Evolutionary conservation across 2,329 filamentous ascomycete species (phyloP).

Genomic region (Apiospora pterosperma): DNA sequence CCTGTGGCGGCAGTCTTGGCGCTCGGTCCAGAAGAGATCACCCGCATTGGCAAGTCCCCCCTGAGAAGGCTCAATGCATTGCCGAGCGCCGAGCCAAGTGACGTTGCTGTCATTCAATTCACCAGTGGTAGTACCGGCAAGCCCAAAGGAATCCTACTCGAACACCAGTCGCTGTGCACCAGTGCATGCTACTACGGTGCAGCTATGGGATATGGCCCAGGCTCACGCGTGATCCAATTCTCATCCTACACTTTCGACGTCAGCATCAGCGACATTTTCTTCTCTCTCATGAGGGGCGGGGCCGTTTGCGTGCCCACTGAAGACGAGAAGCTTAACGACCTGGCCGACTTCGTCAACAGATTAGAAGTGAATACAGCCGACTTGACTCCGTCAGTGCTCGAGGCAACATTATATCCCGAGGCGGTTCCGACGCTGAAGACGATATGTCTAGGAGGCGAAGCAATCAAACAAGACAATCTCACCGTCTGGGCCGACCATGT

Average conservation of each 20-base stretch:
- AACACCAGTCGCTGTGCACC: not conserved
- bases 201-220: not conserved
- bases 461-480: not conserved
- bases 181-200: not conserved
- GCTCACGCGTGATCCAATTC: not conserved
- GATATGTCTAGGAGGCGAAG: not conserved
- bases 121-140: not conserved
- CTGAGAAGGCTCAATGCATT: not conserved
- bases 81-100: not conserved
- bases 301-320: slow-evolving; percentile 2
- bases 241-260: slow-evolving; percentile 4
- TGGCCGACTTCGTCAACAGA: not conserved
- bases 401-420: not conserved
- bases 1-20: slow-evolving; percentile 3
- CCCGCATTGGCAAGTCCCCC: not conserved
- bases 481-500: not conserved
- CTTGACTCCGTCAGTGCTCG: not conserved
- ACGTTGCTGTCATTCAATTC: not conserved
- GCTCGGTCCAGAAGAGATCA: slow-evolving; percentile 7
- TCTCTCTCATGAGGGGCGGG: not conserved
- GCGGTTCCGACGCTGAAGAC: not conserved
- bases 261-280: slow-evolving; percentile 2
- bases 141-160: not conserved
- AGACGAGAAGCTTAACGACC: not conserved
- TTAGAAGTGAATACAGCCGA: not conserved